Base-by-base conservation (phyloP, 805 yeast species). In the Hyphopichia homilentoma region DNA sequence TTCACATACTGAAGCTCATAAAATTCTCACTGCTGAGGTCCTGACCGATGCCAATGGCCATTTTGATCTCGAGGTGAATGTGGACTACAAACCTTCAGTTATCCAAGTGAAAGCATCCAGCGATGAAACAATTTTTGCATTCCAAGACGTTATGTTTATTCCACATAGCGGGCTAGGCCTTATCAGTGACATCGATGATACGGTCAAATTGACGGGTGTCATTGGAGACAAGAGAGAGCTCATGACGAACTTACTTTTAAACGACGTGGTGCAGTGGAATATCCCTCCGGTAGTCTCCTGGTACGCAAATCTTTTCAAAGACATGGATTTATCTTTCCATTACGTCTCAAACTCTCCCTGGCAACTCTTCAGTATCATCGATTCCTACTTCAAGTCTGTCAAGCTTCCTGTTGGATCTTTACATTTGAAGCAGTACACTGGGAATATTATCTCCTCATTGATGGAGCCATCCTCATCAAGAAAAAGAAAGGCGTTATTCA, bases 341-440 rank as follows among this genome's bases (percentile, higher is more conserved):
- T 94, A 90, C 54, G 97, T 94, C 2, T 89, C 97, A 6, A 93
- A 94, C 59, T 80, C 95, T 1, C 99, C 99, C 0, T 84, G 94
- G 78, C 97, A 93, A 56, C 61, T 93, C 16, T 88, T 70, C 53
- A 70, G 77, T 13, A 66, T 76, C 5, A 72, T 84, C 12, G 46
- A 59, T 16, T 75, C 77, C 26, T 87, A 77, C 46, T 66, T 87
- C 46, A 57, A 62, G 12, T 49, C 57, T 24, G 72, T 68, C 21
- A 65, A 71, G 4, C 73, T 86, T 27, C 98, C 98, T 0, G 47
- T 52, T 1, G 96, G 96, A 5, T 83, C 96, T 0, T 65, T 93
- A 35, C 95, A 89, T 54, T 68, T 94, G 45, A 87, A 90, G 57
- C 90, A 83, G 50, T 93, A 94, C 53, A 68, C 79, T 0, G 97